Percentiles rank a stretch among this genome's conserved stretches.
These are phyloP conservation scores for Cladosporium austrohemisphaericum DNA, from an alignment of 2,329 filamentous ascomycete species.

Conservation along the genomic window DNA sequence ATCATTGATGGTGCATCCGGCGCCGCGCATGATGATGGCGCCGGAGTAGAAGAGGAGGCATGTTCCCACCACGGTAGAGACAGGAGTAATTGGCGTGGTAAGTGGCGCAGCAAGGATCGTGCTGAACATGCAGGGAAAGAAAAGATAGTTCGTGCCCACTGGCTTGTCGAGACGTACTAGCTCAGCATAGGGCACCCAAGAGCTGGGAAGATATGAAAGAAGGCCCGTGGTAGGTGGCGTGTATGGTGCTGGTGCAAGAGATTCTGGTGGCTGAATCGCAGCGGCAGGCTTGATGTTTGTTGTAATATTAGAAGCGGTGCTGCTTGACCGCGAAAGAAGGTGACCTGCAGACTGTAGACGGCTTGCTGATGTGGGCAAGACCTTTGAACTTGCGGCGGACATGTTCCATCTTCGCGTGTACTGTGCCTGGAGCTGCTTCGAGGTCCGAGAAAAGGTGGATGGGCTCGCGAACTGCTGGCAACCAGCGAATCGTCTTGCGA, in stretches of 20 bases:
- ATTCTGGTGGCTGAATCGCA: background rate
- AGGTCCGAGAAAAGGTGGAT: background rate
- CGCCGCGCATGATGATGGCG: slow-evolving; percentile 79
- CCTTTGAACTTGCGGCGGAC: background rate
- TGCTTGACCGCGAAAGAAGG: background rate
- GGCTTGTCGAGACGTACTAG: slow-evolving; percentile 79
- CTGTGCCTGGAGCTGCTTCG: background rate
- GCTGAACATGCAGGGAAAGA: slow-evolving; percentile 80
- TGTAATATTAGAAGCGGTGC: background rate
- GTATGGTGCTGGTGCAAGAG: slow-evolving; percentile 43
- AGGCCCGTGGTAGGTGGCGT: slow-evolving; percentile 67
- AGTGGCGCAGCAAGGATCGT: slow-evolving; percentile 75
- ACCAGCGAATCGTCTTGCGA: background rate
- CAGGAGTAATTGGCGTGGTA: slow-evolving; percentile 56
- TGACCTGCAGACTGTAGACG: background rate
- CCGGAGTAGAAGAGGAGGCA: slow-evolving; percentile 68
- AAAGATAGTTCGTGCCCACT: slow-evolving; percentile 77
- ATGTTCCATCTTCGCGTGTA: background rate
- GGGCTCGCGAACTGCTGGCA: background rate
- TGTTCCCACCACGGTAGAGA: slow-evolving; percentile 61
- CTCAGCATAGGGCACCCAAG: slow-evolving; percentile 77
- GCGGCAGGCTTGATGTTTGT: background rate
- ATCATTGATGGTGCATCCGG: slow-evolving; percentile 86
- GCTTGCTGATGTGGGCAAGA: background rate
- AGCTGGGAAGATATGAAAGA: slow-evolving; percentile 63